Evolutionary conservation across 2,329 filamentous ascomycete genomes (phyloP), one percentile per base, ranked within the genome.

Genomic region (Aureobasidium sp.): DNA sequence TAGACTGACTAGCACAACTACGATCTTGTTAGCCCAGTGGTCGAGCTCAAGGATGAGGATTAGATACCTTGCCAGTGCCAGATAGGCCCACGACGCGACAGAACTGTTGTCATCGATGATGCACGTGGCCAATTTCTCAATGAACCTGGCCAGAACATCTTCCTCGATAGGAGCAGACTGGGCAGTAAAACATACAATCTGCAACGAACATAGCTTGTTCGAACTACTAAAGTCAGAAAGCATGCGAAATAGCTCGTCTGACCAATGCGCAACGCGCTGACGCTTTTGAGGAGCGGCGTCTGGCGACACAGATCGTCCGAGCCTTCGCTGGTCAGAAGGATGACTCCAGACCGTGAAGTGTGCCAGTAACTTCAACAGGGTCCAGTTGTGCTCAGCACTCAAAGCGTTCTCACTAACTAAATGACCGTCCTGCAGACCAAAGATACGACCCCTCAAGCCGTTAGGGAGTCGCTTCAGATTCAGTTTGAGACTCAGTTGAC

Each of bases 61-160:
- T 8, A 74, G 81, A 70, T 77, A 92, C 90, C 89, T 90, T 65
- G 90, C 81, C 70, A 91, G 84, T n/a, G 87, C 87, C 58, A 97
- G 73, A 78, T 96, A 85, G 20, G 91, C 87, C 94, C 94, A 99
- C 0, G 87, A 90, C 8, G 87, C 83, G 44, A 87, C 77, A 9
- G 75, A 73, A 15, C 77, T 75, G 66, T 88, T 86, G 68, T 96
- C 92, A 69, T 94, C 88, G 11, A 83, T 66, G 47, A 62, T 48
- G 15, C 27, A 48, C n/a, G 37, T 44, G 22, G 44, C 14, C 36
- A 66, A 20, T 36, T 53, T 58, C 20, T 62, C 61, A 15, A 61
- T 17, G 5, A 55, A 6, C 7, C 45, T 44, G 14, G 25, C 20
- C 14, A 61, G 29, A 25, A 56, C 31, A 17, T 61, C 48, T 42